A percentile compares a stretch with the other conserved stretches of the same genome.
Conservation (phyloP, 257 asterid species). For the Forsythia viridissima region DNA sequence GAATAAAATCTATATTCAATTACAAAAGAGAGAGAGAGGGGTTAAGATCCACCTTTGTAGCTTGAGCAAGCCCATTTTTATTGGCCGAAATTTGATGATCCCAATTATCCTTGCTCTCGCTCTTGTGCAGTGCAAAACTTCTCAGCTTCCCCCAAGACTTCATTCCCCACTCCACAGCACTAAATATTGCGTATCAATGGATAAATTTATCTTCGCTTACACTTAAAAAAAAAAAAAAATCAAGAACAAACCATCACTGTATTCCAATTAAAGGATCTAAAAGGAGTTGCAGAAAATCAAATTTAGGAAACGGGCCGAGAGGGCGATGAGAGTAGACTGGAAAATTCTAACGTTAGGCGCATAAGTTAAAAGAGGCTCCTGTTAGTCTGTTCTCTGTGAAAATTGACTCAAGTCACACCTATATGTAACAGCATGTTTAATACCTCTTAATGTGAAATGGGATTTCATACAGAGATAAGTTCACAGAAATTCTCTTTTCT, state of each 20-base stretch:
- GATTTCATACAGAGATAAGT: too few species aligned
- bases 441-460: too few species aligned
- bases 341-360: constrained; percentile 58
- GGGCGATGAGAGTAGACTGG: constrained; percentile 10
- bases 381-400: constrained; percentile 2
- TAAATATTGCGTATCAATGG: background rate
- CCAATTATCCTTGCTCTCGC: constrained; percentile 48
- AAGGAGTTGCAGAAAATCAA: background rate
- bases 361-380: constrained; percentile 37
- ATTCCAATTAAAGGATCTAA: background rate
- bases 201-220: background rate
- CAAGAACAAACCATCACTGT: constrained; percentile 2
- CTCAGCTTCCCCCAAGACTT: constrained; percentile 50
- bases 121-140: constrained; percentile 42
- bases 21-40: background rate
- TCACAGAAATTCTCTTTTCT: too few species aligned
- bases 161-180: constrained; percentile 42
- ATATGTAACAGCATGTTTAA: too few species aligned
- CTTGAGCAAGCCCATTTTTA: constrained; percentile 50
- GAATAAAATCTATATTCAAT: constrained; percentile 1
- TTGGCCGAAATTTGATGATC: constrained; percentile 44
- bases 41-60: constrained; percentile 51
- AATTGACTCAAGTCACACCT: background rate
- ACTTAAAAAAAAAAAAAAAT: background rate
- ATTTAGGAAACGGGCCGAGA: background rate